Conservation (phyloP, 352 stramenopile species). For the Elongisporangium anandrum region DNA sequence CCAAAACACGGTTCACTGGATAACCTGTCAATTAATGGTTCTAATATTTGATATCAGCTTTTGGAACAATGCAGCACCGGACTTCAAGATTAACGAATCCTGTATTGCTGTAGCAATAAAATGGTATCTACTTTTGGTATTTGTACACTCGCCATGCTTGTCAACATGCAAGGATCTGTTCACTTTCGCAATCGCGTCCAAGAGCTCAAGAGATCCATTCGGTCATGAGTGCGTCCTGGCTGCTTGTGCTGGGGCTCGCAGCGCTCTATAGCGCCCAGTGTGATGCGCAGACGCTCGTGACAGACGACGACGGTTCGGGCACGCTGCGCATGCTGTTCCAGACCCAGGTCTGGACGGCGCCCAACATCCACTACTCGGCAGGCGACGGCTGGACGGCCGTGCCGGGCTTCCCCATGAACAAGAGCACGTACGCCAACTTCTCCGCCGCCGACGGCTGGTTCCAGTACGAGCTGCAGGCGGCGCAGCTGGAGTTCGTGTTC, state of each 20-base stretch:
- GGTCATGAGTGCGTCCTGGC: not conserved
- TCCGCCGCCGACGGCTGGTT: conserved; percentile 25
- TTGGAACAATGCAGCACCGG: not conserved
- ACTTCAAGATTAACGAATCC: too few relatives aligned
- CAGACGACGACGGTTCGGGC: conserved; percentile 11
- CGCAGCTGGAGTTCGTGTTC: conserved; percentile 39
- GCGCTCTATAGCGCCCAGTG: not conserved
- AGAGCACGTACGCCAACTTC: conserved; percentile 21
- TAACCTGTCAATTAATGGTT: too few relatives aligned
- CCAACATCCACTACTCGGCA: conserved; percentile 28
- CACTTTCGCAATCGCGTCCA: not conserved
- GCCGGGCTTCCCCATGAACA: conserved; percentile 26
- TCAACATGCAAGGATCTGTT: not conserved
- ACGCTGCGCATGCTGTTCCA: conserved; percentile 18
- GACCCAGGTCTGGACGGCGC: conserved; percentile 13
- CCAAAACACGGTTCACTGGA: not conserved
- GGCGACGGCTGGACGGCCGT: conserved; percentile 31
- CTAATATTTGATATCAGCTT: not conserved
- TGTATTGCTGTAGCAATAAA: too few relatives aligned
- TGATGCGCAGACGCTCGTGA: conserved; percentile 12
- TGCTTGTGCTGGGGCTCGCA: conserved; percentile 1
- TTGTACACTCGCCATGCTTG: not conserved
- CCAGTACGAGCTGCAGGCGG: conserved; percentile 27
- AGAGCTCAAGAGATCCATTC: not conserved
- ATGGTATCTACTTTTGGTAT: not conserved